phyloP scores from a whole-genome alignment of 164 flowering plant genomes.

The Dillenia turbinata region DNA sequence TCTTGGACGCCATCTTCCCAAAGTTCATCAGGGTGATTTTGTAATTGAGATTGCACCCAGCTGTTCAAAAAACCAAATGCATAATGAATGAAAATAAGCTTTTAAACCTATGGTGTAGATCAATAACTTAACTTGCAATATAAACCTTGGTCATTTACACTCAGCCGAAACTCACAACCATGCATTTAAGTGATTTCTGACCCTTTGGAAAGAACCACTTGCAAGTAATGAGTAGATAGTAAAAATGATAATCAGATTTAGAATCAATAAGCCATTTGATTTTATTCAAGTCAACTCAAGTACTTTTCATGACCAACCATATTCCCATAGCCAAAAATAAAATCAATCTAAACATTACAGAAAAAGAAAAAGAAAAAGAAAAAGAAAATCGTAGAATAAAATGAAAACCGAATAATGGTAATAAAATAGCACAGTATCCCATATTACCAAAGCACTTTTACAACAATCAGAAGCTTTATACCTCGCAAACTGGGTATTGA shows the following conservation, averaged over 20 bases:
- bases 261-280: too few species aligned
- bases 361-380: background rate
- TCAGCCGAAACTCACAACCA: too few species aligned
- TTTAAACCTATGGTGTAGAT: background rate
- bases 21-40: constrained; percentile 90
- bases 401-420: background rate
- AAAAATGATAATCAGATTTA: too few species aligned
- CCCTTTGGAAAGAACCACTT: too few species aligned
- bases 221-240: too few species aligned
- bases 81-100: background rate
- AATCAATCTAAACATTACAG: background rate
- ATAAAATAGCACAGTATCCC: too few species aligned
- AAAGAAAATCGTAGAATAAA: background rate
- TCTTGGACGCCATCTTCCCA: constrained; percentile 94
- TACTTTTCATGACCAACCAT: too few species aligned
- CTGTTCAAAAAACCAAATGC: constrained; percentile 32
- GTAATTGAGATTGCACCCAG: constrained; percentile 86
- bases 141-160: too few species aligned
- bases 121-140: too few species aligned
- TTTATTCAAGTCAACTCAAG: too few species aligned
- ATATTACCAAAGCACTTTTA: too few species aligned
- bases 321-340: background rate
- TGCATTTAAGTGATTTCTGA: too few species aligned
- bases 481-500: constrained; percentile 94
- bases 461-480: constrained; percentile 10